A percentile compares a stretch with the other conserved stretches of the same genome.
These are phyloP conservation scores for Sordaria brevicollis DNA, from an alignment of 495 filamentous ascomycete genomes.

Conservation along the genomic window DNA sequence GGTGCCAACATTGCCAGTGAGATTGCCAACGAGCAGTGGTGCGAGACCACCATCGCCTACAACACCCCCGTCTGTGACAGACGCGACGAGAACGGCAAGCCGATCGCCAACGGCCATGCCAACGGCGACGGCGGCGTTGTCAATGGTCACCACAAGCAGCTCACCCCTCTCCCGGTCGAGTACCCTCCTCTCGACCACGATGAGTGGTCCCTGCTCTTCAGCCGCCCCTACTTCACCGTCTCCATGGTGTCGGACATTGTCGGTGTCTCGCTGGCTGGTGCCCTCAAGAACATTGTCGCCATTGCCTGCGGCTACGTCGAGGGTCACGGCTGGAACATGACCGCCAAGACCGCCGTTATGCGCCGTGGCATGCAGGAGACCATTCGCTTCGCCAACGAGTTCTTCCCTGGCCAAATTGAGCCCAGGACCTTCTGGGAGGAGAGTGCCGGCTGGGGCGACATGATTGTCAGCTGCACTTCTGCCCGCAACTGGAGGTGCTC, in stretches of 20 bases:
- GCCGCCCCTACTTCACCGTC: constrained; percentile 96
- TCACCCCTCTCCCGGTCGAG: constrained; percentile 63
- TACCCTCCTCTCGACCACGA: constrained; percentile 76
- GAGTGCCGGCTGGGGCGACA: constrained; percentile 88
- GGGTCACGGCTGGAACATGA: constrained; percentile 94
- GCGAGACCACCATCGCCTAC: constrained; percentile 93
- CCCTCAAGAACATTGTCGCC: constrained; percentile 95
- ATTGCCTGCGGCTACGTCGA: constrained; percentile 92
- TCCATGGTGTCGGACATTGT: constrained; percentile 86
- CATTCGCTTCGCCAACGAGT: constrained; percentile 86
- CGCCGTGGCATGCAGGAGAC: constrained; percentile 89
- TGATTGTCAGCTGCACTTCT: constrained; percentile 86
- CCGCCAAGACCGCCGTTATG: constrained; percentile 95
- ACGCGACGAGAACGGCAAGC: constrained; percentile 28
- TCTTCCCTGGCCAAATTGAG: constrained; percentile 72
- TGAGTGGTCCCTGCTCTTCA: constrained; percentile 74
- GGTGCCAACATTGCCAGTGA: constrained; percentile 96
- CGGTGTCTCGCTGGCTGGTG: constrained; percentile 89
- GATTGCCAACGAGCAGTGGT: constrained; percentile 90
- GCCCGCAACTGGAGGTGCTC: constrained; percentile 93
- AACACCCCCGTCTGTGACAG: constrained; percentile 77
- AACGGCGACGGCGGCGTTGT: constrained; percentile 34
- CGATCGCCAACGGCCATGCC: constrained; percentile 56
- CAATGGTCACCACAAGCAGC: constrained; percentile 32
- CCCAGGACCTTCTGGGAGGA: constrained; percentile 89